Evolutionary conservation across 345 rosid species (phyloP), one percentile per base, ranked within the genome.

Genomic region (Raphanus sativus): DNA sequence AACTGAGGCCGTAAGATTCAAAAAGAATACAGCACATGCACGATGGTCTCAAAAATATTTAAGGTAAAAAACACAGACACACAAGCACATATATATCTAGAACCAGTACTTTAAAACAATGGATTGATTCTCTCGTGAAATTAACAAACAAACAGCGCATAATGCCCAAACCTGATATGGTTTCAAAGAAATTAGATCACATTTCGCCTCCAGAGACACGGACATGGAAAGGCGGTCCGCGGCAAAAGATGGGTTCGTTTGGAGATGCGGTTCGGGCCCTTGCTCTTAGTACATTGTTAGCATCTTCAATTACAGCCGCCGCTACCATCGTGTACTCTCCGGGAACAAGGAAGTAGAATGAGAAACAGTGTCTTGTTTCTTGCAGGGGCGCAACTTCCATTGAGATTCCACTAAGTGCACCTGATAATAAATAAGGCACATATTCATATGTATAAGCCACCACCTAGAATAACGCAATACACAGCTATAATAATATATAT

Each of bases 311-410:
- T 21, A 93, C 90, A 6, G 97, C 98, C 12, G 97, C 92, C 33
- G 97, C 94, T 33, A 86, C 86, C 80, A 96, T 71, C 1, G 97
- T 89, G 83, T 93, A 96, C 83, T 93, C 98, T 62, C 99, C 99
- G 0, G 97, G 99, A 13, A 93, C 95, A 55, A 93, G 95, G 77
- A 93, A 90, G 82, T 91, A 87, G 24, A 96, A 83, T 4, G 98
- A 87, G 85, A 96, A 96, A 33, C 85, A 13, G 73, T 91, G 98
- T 76, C 81, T 87, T 13, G 83, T 62, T 85, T 93, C 98, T 83
- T 86, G 79, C 29, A 96, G 87, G 0, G 98, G 92, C 2, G 90
- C 90, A 79, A 84, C 91, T 82, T 93, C 98, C 87, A 90, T 72
- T 17, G 77, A 67, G 67, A 96, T 90, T 65, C 92, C 97, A 82